phyloP scores from a whole-genome alignment of 495 filamentous ascomycete species.

The Aspergillus hancockii region DNA sequence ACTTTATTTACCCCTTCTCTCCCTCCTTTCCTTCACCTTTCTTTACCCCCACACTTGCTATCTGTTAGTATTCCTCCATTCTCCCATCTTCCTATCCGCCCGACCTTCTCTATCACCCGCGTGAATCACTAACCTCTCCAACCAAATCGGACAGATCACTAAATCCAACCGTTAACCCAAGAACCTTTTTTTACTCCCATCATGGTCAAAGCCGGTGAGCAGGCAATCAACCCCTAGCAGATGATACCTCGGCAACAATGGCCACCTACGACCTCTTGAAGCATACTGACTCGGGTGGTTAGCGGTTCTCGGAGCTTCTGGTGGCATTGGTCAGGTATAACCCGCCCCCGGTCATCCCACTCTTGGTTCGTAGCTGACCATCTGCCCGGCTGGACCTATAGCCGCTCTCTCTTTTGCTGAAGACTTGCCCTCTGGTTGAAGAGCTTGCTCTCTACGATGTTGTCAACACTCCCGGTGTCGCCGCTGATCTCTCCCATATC shows the following conservation, averaged over 20 bases:
- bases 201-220: slow-evolving; percentile 89
- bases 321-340: slow-evolving; percentile 94
- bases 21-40: slow-evolving; percentile 11
- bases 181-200: slow-evolving; percentile 40
- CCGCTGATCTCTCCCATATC: slow-evolving; percentile 95
- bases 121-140: not conserved
- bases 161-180: not conserved
- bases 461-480: slow-evolving; percentile 95
- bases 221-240: not conserved
- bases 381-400: slow-evolving; percentile 32
- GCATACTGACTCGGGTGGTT: slow-evolving; percentile 5
- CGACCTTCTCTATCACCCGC: not conserved
- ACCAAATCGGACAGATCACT: not conserved
- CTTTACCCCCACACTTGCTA: slow-evolving; percentile 10
- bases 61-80: slow-evolving; percentile 15
- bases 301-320: slow-evolving; percentile 96
- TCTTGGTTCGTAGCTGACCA: not conserved
- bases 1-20: slow-evolving; percentile 19
- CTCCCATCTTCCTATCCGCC: slow-evolving; percentile 16
- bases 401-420: slow-evolving; percentile 94
- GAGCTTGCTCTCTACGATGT: slow-evolving; percentile 98
- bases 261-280: not conserved
- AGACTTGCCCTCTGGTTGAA: slow-evolving; percentile 79
- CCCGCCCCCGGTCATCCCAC: not conserved
- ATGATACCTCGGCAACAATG: not conserved